Evolutionary conservation across 192 early-diverging fungal species (phyloP).

Genomic region (Coemansia sp.): DNA sequence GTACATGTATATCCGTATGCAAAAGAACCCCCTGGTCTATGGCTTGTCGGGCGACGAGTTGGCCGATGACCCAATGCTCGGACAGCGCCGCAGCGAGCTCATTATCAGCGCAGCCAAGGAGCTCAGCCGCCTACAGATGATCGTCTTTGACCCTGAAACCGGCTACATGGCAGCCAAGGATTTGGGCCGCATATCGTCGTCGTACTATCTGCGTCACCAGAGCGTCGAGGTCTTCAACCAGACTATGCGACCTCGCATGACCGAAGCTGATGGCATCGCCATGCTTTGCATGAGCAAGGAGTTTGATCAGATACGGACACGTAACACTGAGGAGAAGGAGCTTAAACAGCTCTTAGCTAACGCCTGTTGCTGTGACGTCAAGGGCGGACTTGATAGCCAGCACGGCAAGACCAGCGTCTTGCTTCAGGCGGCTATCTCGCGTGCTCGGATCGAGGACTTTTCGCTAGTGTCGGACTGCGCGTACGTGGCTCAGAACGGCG

Average conservation of each 20-base stretch:
- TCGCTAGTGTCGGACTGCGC: conserved; percentile 89
- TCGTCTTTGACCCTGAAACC: conserved; percentile 79
- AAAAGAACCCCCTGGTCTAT: conserved; percentile 91
- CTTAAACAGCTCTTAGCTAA: conserved; percentile 65
- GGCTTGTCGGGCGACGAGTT: conserved; percentile 80
- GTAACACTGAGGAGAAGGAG: conserved; percentile 86
- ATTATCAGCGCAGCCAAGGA: conserved; percentile 71
- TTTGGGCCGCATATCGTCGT: conserved; percentile 87
- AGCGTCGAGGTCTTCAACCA: conserved; percentile 89
- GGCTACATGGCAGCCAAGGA: conserved; percentile 88
- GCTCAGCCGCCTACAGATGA: conserved; percentile 88
- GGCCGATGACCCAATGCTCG: conserved; percentile 76
- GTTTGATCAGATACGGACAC: conserved; percentile 91
- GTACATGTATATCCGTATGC: conserved; percentile 94
- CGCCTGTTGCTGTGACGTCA: conserved; percentile 83
- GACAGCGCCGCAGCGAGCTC: conserved; percentile 77
- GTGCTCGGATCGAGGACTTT: conserved; percentile 83
- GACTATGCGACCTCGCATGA: conserved; percentile 83
- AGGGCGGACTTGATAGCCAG: conserved; percentile 77
- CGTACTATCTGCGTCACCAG: conserved; percentile 87
- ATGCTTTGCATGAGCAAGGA: conserved; percentile 89
- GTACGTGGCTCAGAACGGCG: conserved; percentile 94
- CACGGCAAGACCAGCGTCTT: conserved; percentile 94
- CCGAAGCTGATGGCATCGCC: conserved; percentile 88
- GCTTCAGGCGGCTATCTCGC: conserved; percentile 84